Conservation (phyloP, 2,329 filamentous ascomycete genomes). For the Moelleriella libera region DNA sequence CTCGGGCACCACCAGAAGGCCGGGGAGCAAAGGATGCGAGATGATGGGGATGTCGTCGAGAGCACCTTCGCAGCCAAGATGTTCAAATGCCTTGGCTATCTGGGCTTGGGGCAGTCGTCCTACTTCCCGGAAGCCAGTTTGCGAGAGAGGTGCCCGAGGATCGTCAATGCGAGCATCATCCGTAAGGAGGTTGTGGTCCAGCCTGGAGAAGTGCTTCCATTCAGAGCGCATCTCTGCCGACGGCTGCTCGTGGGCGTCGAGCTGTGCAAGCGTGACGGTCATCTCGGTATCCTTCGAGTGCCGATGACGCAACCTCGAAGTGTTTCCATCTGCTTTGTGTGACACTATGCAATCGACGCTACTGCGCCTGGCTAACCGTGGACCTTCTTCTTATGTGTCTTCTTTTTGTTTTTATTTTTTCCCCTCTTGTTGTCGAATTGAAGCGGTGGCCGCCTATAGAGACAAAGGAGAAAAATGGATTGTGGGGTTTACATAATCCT, state of each 20-base stretch:
- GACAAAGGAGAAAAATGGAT: background rate
- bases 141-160: slow-evolving; percentile 19
- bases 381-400: no score
- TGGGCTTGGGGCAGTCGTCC: slow-evolving; percentile 26
- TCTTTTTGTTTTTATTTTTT: no score
- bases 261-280: slow-evolving; percentile 18
- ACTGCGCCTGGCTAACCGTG: no score
- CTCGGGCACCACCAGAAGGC: slow-evolving; percentile 63
- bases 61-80: background rate
- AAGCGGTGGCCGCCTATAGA: no score
- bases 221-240: slow-evolving; percentile 52
- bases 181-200: slow-evolving; percentile 36
- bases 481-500: slow-evolving; percentile 3
- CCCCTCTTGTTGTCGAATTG: no score
- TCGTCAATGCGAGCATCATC: slow-evolving; percentile 45
- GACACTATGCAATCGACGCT: no score
- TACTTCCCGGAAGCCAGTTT: slow-evolving; percentile 20
- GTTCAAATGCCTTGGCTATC: slow-evolving; percentile 23
- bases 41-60: slow-evolving; percentile 34
- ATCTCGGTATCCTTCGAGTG: slow-evolving; percentile 7
- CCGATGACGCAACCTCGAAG: background rate
- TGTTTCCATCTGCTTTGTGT: background rate
- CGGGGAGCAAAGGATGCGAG: slow-evolving; percentile 52
- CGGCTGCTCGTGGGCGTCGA: slow-evolving; percentile 69
- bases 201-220: slow-evolving; percentile 63